Conservation (phyloP, 2,329 filamentous ascomycete genomes). For the Penicillium sp. region DNA sequence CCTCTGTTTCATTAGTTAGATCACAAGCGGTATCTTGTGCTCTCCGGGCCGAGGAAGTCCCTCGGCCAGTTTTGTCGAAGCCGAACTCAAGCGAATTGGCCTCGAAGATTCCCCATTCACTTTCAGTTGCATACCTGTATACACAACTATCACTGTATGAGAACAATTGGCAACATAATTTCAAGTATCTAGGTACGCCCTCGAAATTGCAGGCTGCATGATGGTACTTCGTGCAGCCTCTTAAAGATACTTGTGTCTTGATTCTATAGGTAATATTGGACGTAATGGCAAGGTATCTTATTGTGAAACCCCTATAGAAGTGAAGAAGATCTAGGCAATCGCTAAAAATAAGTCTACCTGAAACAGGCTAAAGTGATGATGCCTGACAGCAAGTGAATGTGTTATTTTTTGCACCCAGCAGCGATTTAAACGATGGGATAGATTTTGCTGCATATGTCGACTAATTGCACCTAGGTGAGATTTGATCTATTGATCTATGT, state of each 20-base stretch:
- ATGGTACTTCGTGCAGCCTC: background rate
- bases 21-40: slow-evolving; percentile 4
- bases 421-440: no score
- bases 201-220: background rate
- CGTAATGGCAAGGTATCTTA: background rate
- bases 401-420: no score
- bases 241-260: no score
- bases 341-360: background rate
- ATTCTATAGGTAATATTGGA: background rate
- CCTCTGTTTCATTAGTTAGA: slow-evolving; percentile 91
- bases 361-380: background rate
- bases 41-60: slow-evolving; percentile 1
- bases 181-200: background rate
- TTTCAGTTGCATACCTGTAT: slow-evolving; percentile 7
- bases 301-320: background rate
- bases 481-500: no score
- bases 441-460: no score
- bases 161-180: background rate
- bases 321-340: background rate
- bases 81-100: background rate
- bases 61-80: slow-evolving; percentile 1
- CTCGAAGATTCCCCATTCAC: background rate
- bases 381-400: background rate
- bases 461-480: no score
- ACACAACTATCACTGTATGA: slow-evolving; percentile 21